Base-by-base conservation (phyloP, 2,329 filamentous ascomycete genomes). In the Stemphylium vesicarium region DNA sequence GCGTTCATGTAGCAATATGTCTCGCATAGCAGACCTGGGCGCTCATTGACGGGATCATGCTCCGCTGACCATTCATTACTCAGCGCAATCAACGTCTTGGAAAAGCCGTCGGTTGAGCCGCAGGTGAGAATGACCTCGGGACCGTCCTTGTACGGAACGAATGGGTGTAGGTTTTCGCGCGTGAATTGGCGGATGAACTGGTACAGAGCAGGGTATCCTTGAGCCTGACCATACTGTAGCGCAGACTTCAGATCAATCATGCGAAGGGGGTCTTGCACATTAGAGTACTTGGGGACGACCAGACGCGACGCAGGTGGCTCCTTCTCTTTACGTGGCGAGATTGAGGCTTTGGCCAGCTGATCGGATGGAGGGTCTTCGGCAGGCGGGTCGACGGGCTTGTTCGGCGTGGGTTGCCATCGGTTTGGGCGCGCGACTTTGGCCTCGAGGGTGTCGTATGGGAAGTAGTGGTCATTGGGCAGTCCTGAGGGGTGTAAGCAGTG, bases 391-490 rank as follows among this genome's bases (percentile, higher is more conserved):
- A 81, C 68, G 24, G 85, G 85, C 41, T 81, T 78, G 71, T 89
- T 90, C 33, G 86, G 84, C 10, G 88, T 87, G 1, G 89, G 89
- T 31, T 84, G 82, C 82, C 90, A 95, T 74, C 92, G 85, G 60
- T 89, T 81, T 7, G 91, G 88, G 58, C 85, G 84, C 29, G 91
- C 91, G 57, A 89, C 85, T 62, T 89, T 87, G 36, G 92, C 91
- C 76, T 96, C 91, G 59, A 97, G 85, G 0, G 92, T 95, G 68
- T 97, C 92, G 76, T 90, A 96, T 8, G 93, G 93, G 70, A 97
- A 97, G 78, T 91, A 91, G 53, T 84, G 84, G 35, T 88, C 81
- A 75, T 95, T 88, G 13, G 93, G 93, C 18, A 96, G 84, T 56
- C 91, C 91, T 93, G 60, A 6, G 26, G 16, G 43, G 13, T 15